These are phyloP conservation scores for Microglena sp. DNA, from an alignment of 139 green algal genomes.

Conservation along the genomic window DNA sequence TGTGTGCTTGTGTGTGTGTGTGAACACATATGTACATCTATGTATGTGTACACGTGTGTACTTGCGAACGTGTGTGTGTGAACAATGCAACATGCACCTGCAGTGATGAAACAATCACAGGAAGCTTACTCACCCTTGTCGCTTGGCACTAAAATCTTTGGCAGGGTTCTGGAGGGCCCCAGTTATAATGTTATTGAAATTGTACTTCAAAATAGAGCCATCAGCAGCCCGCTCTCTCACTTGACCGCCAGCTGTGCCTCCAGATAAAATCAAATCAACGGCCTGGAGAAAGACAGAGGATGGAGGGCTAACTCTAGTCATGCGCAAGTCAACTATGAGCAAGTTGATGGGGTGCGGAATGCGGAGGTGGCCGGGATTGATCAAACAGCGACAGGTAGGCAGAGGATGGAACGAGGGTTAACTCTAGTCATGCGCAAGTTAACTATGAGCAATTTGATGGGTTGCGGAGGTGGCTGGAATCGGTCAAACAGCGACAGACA, in stretches of 20 bases:
- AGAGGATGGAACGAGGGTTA: not conserved
- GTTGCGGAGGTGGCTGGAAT: no score
- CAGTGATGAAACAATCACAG: no score
- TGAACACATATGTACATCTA: no score
- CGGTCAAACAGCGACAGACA: no score
- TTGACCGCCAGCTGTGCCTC: constrained; percentile 22
- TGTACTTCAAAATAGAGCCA: constrained; percentile 32
- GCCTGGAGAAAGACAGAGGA: no score
- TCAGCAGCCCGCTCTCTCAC: constrained; percentile 29
- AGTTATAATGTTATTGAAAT: constrained; percentile 22
- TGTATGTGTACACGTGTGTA: not conserved
- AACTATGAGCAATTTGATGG: no score
- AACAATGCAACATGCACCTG: not conserved
- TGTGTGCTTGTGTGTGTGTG: no score
- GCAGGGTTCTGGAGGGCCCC: not conserved
- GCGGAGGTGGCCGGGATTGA: no score
- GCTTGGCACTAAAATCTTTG: not conserved
- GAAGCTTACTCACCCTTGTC: not conserved
- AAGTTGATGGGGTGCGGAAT: no score
- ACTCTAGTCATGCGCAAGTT: no score
- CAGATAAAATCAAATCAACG: constrained; percentile 26
- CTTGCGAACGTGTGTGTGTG: not conserved
- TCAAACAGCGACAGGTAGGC: not conserved
- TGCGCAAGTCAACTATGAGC: no score
- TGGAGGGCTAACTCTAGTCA: no score